Evolutionary conservation across 2,329 filamentous ascomycete species (phyloP).

Genomic region (Neonectria magnoliae): DNA sequence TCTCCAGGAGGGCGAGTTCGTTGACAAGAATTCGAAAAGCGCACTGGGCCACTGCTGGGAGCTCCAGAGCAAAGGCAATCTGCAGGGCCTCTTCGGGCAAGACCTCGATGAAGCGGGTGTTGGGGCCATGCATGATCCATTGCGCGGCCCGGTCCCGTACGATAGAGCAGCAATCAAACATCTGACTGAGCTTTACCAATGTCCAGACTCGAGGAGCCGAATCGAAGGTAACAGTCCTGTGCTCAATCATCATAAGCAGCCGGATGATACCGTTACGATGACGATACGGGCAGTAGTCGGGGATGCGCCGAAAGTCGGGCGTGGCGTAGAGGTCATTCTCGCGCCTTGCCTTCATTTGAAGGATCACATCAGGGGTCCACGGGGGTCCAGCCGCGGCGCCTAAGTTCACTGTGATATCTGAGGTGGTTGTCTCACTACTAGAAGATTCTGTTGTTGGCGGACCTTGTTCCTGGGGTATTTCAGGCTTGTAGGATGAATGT

Average conservation of each 20-base stretch:
- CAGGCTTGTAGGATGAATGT: not conserved
- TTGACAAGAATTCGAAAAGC: conserved; percentile 71
- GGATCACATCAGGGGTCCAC: conserved; percentile 18
- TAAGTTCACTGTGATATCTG: too few species aligned
- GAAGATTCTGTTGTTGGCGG: not conserved
- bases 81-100: conserved; percentile 70
- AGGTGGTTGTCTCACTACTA: not conserved
- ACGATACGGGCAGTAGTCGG: conserved; percentile 71
- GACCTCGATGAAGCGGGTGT: conserved; percentile 69
- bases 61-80: conserved; percentile 62
- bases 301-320: conserved; percentile 50
- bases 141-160: conserved; percentile 61
- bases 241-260: conserved; percentile 67
- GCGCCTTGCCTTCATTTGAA: conserved; percentile 36
- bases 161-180: conserved; percentile 61
- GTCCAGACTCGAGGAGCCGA: conserved; percentile 75
- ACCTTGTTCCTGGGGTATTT: not conserved
- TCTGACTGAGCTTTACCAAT: conserved; percentile 68
- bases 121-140: conserved; percentile 67
- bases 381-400: not conserved
- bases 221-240: conserved; percentile 64
- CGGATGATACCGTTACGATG: conserved; percentile 72
- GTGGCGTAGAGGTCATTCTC: conserved; percentile 35
- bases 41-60: conserved; percentile 54
- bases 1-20: conserved; percentile 65